Conservation (phyloP, 768 basidiomycete species). For the Serendipita sp. region DNA sequence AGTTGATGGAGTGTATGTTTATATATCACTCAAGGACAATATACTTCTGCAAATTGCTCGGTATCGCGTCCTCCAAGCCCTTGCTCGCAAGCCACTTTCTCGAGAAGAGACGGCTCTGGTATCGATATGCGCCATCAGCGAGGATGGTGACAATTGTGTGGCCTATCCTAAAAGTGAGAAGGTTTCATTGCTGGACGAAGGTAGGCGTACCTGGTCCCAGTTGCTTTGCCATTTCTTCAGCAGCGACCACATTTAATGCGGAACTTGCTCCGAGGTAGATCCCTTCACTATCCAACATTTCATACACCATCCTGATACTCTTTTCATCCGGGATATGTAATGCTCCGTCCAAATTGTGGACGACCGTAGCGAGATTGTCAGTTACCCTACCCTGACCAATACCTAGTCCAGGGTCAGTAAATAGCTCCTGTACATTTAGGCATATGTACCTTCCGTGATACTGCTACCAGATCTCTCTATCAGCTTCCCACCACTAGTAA, state of each 20-base stretch:
- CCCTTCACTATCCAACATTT: slow-evolving; percentile 81
- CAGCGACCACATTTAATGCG: slow-evolving; percentile 89
- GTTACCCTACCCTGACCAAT: slow-evolving; percentile 97
- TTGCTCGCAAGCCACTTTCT: slow-evolving; percentile 81
- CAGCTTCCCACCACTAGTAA: slow-evolving; percentile 64
- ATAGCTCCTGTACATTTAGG: background rate
- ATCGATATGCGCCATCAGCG: slow-evolving; percentile 92
- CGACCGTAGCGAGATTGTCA: slow-evolving; percentile 69
- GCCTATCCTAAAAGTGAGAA: slow-evolving; percentile 26
- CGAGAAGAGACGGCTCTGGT: slow-evolving; percentile 92
- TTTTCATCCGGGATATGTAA: slow-evolving; percentile 77
- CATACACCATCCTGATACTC: slow-evolving; percentile 85
- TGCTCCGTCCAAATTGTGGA: slow-evolving; percentile 64
- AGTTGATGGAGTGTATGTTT: background rate
- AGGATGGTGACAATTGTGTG: slow-evolving; percentile 77
- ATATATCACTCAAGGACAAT: slow-evolving; percentile 54
- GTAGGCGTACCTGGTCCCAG: slow-evolving; percentile 54
- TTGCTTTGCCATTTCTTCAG: slow-evolving; percentile 69
- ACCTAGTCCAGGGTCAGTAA: slow-evolving; percentile 28
- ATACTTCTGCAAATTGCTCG: slow-evolving; percentile 74
- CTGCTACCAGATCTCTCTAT: slow-evolving; percentile 68
- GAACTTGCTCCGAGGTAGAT: slow-evolving; percentile 89
- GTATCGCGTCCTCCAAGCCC: slow-evolving; percentile 60
- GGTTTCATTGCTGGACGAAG: background rate
- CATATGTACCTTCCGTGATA: slow-evolving; percentile 65